Evolutionary conservation across 1,284 basidiomycete genomes (phyloP), one percentile per base, ranked within the genome.

Genomic region (Afroboletus lepidellus): DNA sequence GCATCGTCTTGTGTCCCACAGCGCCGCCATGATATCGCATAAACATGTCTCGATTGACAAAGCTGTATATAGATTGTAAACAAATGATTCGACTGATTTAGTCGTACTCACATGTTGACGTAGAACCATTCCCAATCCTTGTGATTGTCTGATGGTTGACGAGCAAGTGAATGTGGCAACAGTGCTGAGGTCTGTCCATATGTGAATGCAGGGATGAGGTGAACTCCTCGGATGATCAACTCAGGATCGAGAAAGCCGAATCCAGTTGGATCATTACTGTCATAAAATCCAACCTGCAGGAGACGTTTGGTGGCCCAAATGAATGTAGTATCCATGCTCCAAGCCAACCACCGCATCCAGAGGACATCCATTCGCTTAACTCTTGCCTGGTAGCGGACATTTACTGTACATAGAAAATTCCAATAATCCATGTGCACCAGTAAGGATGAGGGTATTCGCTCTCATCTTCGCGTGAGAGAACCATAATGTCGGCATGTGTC

Each of bases 91-190:
- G n/a, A n/a, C n/a, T n/a, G n/a, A n/a, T n/a, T n/a, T n/a, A n/a
- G n/a, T n/a, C n/a, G n/a, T n/a, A n/a, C n/a, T n/a, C n/a, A n/a
- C n/a, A n/a, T n/a, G n/a, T n/a, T n/a, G n/a, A n/a, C n/a, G n/a
- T 73, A 72, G 36, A 64, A 72, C 41, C 53, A 64, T 1, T 48
- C 27, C 63, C 66, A 77, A 30, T 77, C 72, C 27, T 63, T 51
- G 11, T 61, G 43, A 3, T 58, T 36, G 33, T 66, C 61, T 1
- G 37, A 47, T 23, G 46, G 41, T 1, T 13, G 37, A 3, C 53
- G 56, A 7, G 63, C 60, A 11, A 67, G 38, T 16, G 68, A 73
- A 3, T 37, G 1, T 18, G 54, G 56, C 7, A 74, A 53, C 13
- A 62, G 41, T 1, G 57, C 53, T 0, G 18, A 23, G 0, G 69